Evolutionary conservation across 2,329 filamentous ascomycete genomes (phyloP), one percentile per base, ranked within the genome.

Genomic region (Dendryphion nanum): DNA sequence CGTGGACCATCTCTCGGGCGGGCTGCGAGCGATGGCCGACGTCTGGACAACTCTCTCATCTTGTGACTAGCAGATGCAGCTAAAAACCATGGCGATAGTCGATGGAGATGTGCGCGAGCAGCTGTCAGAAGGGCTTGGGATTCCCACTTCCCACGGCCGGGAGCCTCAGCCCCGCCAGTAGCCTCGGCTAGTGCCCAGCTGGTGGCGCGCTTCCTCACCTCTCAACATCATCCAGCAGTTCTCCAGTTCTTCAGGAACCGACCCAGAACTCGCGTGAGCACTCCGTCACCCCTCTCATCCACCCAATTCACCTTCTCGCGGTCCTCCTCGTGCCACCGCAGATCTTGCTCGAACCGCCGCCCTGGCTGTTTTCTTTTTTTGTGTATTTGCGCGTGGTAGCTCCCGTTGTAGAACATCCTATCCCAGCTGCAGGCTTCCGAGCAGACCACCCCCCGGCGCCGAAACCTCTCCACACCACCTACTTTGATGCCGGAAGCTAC

Each of bases 401-500:
- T 38, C 48, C 48, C 43, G 51, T 50, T 37, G 54, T 56, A 51
- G 45, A 48, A 53, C 52, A 34, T 24, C 44, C 35, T 26, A 26
- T 26, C 23, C 41, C 40, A 48, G 39, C 41, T 51, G 50, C 47
- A 40, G 33, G 40, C 47, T 41, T 48, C 53, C 49, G 50, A 56
- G 48, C 48, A 47, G 50, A 51, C 44, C 42, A 50, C 37, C 37
- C 51, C 55, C 47, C 23, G n/a, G 23, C 23, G 51, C 48, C 53
- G 55, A 51, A 50, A 53, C 52, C 16, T 15, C 2, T 30, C 46
- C 50, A 57, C 48, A 50, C 41, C 42, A 50, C 50, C 46, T 41
- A 51, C 46, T 50, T 67, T 61, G 58, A 68, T 67, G 64, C 53
- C 59, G 53, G 60, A 62, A 46, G 55, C 53, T 51, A 53, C 55